Evolutionary conservation across 164 flowering plant species (phyloP).

Genomic region (Piper betle): DNA sequence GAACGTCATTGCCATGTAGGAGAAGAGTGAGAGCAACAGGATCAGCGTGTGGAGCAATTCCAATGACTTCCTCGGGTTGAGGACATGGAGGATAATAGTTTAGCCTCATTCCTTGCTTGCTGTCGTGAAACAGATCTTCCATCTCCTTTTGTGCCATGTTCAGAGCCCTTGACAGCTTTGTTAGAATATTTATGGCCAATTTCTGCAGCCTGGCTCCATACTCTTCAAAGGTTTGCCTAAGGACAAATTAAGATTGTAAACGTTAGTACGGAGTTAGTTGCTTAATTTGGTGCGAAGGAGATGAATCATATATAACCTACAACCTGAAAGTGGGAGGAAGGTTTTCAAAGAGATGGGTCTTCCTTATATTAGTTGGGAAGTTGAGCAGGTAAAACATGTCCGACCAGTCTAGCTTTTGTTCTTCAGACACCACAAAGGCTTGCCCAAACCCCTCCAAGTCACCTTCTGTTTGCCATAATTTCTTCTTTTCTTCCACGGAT

Average conservation of each 20-base stretch:
- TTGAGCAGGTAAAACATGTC: constrained; percentile 27
- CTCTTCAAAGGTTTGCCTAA: neutral
- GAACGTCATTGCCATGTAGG: constrained; percentile 25
- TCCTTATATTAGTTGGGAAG: constrained; percentile 16
- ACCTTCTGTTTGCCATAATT: constrained; percentile 19
- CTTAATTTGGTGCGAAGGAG: too few relatives aligned
- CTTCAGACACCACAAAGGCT: constrained; percentile 33
- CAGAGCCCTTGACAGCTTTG: constrained; percentile 2
- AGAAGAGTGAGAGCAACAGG: constrained; percentile 25
- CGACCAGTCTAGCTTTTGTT: constrained; percentile 50
- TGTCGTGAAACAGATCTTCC: constrained; percentile 13
- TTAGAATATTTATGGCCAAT: neutral
- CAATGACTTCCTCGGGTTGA: constrained; percentile 26
- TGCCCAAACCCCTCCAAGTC: constrained; percentile 43
- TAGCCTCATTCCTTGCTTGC: constrained; percentile 4
- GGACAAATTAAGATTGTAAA: too few relatives aligned
- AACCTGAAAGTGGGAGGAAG: constrained; percentile 33
- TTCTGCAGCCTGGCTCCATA: neutral
- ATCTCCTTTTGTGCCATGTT: constrained; percentile 16
- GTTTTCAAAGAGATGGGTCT: constrained; percentile 21
- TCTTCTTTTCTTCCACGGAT: constrained; percentile 39
- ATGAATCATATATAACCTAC: neutral
- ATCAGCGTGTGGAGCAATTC: constrained; percentile 39
- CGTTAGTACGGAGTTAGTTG: too few relatives aligned
- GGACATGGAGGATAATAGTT: constrained; percentile 28